Base-by-base conservation (phyloP, 805 yeast species). In the Pichia sporocuriosa region DNA sequence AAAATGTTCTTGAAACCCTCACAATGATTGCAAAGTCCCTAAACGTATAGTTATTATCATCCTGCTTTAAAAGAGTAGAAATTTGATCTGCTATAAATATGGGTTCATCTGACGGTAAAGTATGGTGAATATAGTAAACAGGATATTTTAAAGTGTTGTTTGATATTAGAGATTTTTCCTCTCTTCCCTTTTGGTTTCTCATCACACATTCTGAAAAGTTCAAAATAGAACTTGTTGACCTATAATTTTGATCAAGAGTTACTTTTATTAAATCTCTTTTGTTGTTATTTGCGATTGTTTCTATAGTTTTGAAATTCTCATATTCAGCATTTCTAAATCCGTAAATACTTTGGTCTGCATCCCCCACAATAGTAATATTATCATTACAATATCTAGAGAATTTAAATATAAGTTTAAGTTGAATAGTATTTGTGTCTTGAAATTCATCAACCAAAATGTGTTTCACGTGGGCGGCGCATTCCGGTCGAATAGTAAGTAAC, bases 271-370 rank as follows among this genome's bases (percentile, higher is more conserved):
- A 40, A 0, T 27, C 23, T 5, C 39, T 33, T 2, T 49, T 48
- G 13, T 34, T 54, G 1, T 55, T 49, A 3, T 21, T 39, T 32
- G 54, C 72, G 44, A 65, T 55, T 0, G 50, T 40, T 31, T 63
- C 59, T 84, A 87, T 77, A 12, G 65, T 65, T 31, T 63, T 62
- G 52, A 89, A 85, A 52, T 84, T 88, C 15, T 67, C 63, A 1
- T 81, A 68, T 27, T 78, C 77, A 0, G 97, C 97, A 53, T 81
- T 79, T 46, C 97, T 67, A 52, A 90, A 90, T 0, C 82, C 87
- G 58, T 93, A 90, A 19, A 90, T 90, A 55, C 95, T 81, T 61
- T 90, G 98, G 59, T 93, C 96, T 0, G 96, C 96, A 56, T 90
- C 98, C 1, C 98, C 98, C 2, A 90, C 97, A 1, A 88, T 80